These are phyloP conservation scores for Scheffersomyces cryptocercus DNA, from an alignment of 1,139 yeast species.

Conservation along the genomic window DNA sequence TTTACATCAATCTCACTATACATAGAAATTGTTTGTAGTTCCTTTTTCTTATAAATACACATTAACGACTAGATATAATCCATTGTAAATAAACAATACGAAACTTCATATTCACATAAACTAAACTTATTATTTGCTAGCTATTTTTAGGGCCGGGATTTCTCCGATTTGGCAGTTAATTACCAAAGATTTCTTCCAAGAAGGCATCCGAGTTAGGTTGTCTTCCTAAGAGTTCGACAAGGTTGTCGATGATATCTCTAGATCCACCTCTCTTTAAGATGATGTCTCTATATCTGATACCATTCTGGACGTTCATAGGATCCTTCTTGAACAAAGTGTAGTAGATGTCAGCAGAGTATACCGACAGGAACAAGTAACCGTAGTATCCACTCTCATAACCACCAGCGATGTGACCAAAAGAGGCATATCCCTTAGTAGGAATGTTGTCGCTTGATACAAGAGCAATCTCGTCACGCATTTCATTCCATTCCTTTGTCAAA, in stretches of 20 bases:
- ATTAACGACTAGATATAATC: too few species aligned
- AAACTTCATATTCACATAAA: too few species aligned
- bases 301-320: constrained; percentile 65
- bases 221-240: constrained; percentile 71
- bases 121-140: too few species aligned
- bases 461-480: constrained; percentile 57
- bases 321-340: constrained; percentile 66
- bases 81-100: too few species aligned
- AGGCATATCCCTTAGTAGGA: constrained; percentile 64
- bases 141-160: too few species aligned
- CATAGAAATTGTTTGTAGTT: too few species aligned
- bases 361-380: constrained; percentile 84
- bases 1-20: too few species aligned
- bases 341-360: constrained; percentile 82
- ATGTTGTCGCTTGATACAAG: constrained; percentile 56
- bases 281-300: constrained; percentile 67
- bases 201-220: constrained; percentile 74
- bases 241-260: constrained; percentile 62
- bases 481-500: constrained; percentile 61
- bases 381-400: constrained; percentile 88
- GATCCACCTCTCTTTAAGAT: constrained; percentile 75
- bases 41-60: too few species aligned
- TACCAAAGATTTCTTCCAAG: constrained; percentile 46
- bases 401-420: constrained; percentile 82
- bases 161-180: too few species aligned